Evolutionary conservation across 2,329 filamentous ascomycete genomes (phyloP).

Genomic region (Arthrobotrys sinensis): DNA sequence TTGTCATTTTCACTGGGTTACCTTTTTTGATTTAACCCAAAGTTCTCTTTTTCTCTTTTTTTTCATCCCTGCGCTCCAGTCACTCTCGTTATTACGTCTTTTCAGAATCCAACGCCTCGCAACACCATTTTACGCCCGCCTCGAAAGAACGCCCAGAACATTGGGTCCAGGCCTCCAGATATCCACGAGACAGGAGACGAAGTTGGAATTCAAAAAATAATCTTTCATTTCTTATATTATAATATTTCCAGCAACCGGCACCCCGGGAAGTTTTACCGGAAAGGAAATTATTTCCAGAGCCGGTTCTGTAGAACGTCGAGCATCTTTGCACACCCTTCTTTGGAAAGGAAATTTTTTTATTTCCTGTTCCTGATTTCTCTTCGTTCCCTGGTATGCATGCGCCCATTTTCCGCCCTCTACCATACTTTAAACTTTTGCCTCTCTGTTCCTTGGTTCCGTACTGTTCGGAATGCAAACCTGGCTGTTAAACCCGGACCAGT

Average conservation of each 20-base stretch:
- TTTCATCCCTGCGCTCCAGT: constrained; percentile 50
- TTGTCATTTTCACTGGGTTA: constrained; percentile 11
- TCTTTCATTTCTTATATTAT: constrained; percentile 15
- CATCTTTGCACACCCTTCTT: neutral
- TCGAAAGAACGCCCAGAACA: constrained; percentile 16
- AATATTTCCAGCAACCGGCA: constrained; percentile 45
- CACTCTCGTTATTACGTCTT: constrained; percentile 21
- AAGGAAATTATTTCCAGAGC: constrained; percentile 23
- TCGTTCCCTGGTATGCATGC: constrained; percentile 54
- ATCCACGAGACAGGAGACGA: constrained; percentile 45
- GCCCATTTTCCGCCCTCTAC: constrained; percentile 19
- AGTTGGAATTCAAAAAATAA: constrained; percentile 43
- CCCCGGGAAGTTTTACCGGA: constrained; percentile 20
- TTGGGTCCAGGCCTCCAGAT: constrained; percentile 14
- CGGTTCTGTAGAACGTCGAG: constrained; percentile 16
- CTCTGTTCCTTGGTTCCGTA: constrained; percentile 27
- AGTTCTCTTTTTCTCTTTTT: constrained; percentile 15
- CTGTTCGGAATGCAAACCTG: constrained; percentile 43
- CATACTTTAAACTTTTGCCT: constrained; percentile 2
- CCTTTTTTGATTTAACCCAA: constrained; percentile 9
- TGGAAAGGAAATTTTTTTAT: neutral
- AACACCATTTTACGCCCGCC: constrained; percentile 42
- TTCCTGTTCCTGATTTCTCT: constrained; percentile 13
- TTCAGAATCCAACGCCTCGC: constrained; percentile 58
- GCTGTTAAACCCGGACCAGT: constrained; percentile 24